A percentile compares a stretch with the other conserved stretches of the same genome.
Evolutionary conservation across 371 early-diverging fungal species (phyloP).

Genomic region (Rhizomucor pusillus): DNA sequence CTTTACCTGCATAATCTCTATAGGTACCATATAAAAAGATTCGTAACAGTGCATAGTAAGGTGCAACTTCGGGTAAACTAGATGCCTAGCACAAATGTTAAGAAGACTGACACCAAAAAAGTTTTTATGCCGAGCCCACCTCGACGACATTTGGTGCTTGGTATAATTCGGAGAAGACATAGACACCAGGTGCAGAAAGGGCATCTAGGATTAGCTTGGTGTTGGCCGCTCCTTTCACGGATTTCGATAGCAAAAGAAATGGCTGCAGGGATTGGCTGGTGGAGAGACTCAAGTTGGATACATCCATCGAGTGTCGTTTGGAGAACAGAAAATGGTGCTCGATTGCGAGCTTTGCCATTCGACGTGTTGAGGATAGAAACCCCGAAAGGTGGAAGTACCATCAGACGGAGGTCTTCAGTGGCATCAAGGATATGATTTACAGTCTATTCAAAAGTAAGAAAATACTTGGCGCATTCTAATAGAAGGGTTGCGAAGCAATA

Average conservation of each 20-base stretch:
- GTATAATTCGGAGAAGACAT: slow-evolving; percentile 79
- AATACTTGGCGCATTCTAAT: too few relatives aligned
- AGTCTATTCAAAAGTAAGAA: too few relatives aligned
- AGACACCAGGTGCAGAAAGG: slow-evolving; percentile 71
- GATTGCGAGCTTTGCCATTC: too few relatives aligned
- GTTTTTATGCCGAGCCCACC: slow-evolving; percentile 32
- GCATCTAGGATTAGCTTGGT: slow-evolving; percentile 74
- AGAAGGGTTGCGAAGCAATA: too few relatives aligned
- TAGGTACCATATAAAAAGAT: slow-evolving; percentile 82
- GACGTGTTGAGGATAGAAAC: too few relatives aligned
- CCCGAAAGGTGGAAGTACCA: too few relatives aligned
- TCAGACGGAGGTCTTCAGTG: too few relatives aligned
- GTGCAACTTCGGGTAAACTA: slow-evolving; percentile 51
- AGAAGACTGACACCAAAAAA: too few relatives aligned
- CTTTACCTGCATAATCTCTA: slow-evolving; percentile 71
- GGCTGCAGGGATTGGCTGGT: slow-evolving; percentile 58
- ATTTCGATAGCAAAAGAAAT: slow-evolving; percentile 74
- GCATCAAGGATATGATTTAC: too few relatives aligned
- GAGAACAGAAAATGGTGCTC: too few relatives aligned
- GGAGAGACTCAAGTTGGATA: slow-evolving; percentile 2
- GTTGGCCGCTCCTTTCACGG: slow-evolving; percentile 73
- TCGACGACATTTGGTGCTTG: slow-evolving; percentile 69
- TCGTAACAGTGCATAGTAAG: slow-evolving; percentile 59
- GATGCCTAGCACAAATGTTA: slow-evolving; percentile 51
- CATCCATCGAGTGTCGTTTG: too few relatives aligned